phyloP scores from a whole-genome alignment of 1,284 basidiomycete genomes.

The Cutaneotrichosporon sp. region DNA sequence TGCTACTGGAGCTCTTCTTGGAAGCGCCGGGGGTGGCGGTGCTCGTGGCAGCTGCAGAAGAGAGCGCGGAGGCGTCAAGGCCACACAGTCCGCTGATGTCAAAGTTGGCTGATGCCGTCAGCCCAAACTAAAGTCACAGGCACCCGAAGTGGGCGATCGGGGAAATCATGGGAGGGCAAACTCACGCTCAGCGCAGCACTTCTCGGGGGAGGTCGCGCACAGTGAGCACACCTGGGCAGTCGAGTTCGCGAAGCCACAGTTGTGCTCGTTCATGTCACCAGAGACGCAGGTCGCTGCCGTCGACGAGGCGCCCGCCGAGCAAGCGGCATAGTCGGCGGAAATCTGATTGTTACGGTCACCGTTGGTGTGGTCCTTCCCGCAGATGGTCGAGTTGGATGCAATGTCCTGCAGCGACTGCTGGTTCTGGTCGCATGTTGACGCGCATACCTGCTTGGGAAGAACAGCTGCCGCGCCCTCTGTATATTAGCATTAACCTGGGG shows the following conservation, averaged over 20 bases:
- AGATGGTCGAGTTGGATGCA: conserved; percentile 33
- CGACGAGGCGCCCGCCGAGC: conserved; percentile 53
- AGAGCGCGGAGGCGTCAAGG: conserved; percentile 27
- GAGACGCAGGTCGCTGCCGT: conserved; percentile 49
- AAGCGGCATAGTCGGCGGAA: conserved; percentile 48
- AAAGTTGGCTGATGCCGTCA: conserved; percentile 25
- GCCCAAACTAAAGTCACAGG: neutral
- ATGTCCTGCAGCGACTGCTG: conserved; percentile 33
- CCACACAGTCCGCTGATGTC: conserved; percentile 37
- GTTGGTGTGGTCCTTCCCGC: conserved; percentile 25
- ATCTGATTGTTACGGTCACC: conserved; percentile 37
- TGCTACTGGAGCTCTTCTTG: conserved; percentile 4
- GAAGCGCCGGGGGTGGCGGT: conserved; percentile 22
- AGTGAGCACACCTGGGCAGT: conserved; percentile 51
- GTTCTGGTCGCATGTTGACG: conserved; percentile 45
- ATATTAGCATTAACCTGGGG: neutral
- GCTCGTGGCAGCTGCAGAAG: conserved; percentile 21
- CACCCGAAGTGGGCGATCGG: neutral
- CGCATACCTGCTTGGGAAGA: conserved; percentile 47
- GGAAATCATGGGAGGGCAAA: neutral
- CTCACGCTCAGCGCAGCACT: conserved; percentile 45
- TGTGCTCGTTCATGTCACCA: conserved; percentile 52
- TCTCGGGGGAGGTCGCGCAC: conserved; percentile 42
- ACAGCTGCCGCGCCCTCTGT: neutral
- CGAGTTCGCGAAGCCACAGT: conserved; percentile 54